A percentile compares a stretch with the other conserved stretches of the same genome.
Evolutionary conservation across 305 asterid species (phyloP).

Genomic region (Stenogyne calaminthoides): DNA sequence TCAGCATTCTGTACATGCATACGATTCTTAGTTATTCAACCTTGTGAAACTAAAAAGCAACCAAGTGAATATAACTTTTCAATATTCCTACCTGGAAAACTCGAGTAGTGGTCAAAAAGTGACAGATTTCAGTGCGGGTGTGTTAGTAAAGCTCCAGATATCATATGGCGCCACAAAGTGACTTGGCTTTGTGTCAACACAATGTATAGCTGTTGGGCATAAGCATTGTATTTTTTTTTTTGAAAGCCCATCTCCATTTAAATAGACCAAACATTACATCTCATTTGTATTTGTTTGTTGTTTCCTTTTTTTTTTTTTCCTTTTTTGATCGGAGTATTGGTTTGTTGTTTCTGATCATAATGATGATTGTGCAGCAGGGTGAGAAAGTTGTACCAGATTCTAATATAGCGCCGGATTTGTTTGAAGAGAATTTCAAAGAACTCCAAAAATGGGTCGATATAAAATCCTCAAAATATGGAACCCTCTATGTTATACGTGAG

Average conservation of each 20-base stretch:
- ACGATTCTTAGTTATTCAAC: background rate
- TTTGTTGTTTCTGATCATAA: slow-evolving; percentile 19
- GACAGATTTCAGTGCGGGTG: background rate
- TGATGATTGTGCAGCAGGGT: slow-evolving; percentile 41
- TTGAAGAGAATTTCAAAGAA: slow-evolving; percentile 89
- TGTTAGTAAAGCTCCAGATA: background rate
- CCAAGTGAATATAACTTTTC: slow-evolving; percentile 1
- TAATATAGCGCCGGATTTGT: slow-evolving; percentile 48
- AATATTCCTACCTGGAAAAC: background rate
- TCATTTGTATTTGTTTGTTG: background rate
- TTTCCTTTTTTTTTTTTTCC: no score
- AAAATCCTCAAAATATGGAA: slow-evolving; percentile 72
- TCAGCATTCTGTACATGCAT: background rate
- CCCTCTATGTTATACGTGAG: slow-evolving; percentile 68
- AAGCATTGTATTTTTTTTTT: background rate
- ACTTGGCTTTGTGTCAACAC: background rate
- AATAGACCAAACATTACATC: background rate
- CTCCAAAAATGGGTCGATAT: slow-evolving; percentile 88
- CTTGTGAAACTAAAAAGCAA: slow-evolving; percentile 12
- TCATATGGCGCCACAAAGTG: background rate
- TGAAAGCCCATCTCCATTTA: background rate
- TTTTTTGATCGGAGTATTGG: no score
- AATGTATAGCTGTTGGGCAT: background rate
- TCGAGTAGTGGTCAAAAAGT: background rate
- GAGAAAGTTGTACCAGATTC: slow-evolving; percentile 47